Evolutionary conservation across 1,139 yeast species (phyloP).

Genomic region (Candida anutae): DNA sequence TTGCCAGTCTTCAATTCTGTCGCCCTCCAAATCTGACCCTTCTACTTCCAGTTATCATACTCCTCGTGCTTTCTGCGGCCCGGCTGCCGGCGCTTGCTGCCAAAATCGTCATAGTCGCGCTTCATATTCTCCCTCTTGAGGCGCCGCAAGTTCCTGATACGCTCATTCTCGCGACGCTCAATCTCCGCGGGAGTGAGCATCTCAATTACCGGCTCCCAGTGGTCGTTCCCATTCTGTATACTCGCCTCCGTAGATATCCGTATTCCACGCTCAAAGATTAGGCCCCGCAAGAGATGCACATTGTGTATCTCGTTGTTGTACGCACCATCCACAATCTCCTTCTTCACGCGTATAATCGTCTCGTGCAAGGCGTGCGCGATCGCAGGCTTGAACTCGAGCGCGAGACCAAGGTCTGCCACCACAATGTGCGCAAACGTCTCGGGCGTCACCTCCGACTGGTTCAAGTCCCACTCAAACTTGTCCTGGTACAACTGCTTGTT

Average conservation of each 20-base stretch:
- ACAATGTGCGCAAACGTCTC: slow-evolving; percentile 77
- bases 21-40: no score
- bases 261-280: slow-evolving; percentile 37
- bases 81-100: slow-evolving; percentile 24
- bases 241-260: slow-evolving; percentile 40
- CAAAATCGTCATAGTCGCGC: slow-evolving; percentile 39
- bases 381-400: slow-evolving; percentile 84
- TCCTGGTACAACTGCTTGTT: slow-evolving; percentile 85
- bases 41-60: no score
- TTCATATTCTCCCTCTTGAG: slow-evolving; percentile 84
- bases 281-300: slow-evolving; percentile 36
- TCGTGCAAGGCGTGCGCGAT: slow-evolving; percentile 87
- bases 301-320: slow-evolving; percentile 41
- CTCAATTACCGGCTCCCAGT: slow-evolving; percentile 89
- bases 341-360: slow-evolving; percentile 63
- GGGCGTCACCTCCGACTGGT: slow-evolving; percentile 61
- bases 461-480: slow-evolving; percentile 90
- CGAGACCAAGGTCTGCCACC: slow-evolving; percentile 76
- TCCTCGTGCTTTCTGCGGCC: slow-evolving; percentile 53
- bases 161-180: slow-evolving; percentile 89
- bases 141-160: slow-evolving; percentile 86
- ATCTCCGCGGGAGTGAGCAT: slow-evolving; percentile 85
- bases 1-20: no score
- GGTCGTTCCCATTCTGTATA: slow-evolving; percentile 45
- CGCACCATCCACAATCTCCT: slow-evolving; percentile 79